Base-by-base conservation (phyloP, 2,329 filamentous ascomycete genomes). In the Colletotrichum truncatum region DNA sequence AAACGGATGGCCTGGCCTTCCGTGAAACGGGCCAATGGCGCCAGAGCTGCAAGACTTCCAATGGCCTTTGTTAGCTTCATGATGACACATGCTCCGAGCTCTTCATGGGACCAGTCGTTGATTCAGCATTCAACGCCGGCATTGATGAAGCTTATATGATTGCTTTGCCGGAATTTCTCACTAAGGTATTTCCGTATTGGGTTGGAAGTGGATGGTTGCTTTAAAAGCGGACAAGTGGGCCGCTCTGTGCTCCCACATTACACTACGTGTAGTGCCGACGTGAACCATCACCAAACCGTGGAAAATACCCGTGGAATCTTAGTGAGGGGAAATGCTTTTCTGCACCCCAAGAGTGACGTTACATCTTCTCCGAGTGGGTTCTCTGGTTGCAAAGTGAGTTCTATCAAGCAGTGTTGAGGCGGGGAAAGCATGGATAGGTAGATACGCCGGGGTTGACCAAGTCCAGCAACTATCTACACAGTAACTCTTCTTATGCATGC, bases 261-360 rank as follows among this genome's bases (percentile, higher is more conserved):
- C 26, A 16, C 21, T 12, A 54, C 26, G 18, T 53, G 30, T 26
- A 1, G 11, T 49, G 5, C 49, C 21, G 41, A 48, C 25, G n/a
- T 16, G 14, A 25, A 1, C 34, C 43, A 10, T 30, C 41, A 8
- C 25, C 34, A 34, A 32, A 12, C 21, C 34, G 16, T 34, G 12
- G 12, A 32, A 4, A 4, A 36, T 32, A 34, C 34, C 8, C 39
- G 36, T 62, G 56, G 34, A 39, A 52, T 3, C 12, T n/a, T 18
- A n/a, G 36, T 18, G 57, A 51, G 62, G 56, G 56, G 21, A 28
- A 18, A 8, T 21, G 32, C 7, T 6, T 34, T 16, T 49, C n/a
- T n/a, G n/a, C n/a, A n/a, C n/a, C n/a, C 41, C 18, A 54, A 49
- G 23, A 38, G 62, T 41, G 56, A 65, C 62, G 62, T 65, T 62